Conservation (phyloP, 2,329 filamentous ascomycete species). For the Neofusicoccum cordaticola region DNA sequence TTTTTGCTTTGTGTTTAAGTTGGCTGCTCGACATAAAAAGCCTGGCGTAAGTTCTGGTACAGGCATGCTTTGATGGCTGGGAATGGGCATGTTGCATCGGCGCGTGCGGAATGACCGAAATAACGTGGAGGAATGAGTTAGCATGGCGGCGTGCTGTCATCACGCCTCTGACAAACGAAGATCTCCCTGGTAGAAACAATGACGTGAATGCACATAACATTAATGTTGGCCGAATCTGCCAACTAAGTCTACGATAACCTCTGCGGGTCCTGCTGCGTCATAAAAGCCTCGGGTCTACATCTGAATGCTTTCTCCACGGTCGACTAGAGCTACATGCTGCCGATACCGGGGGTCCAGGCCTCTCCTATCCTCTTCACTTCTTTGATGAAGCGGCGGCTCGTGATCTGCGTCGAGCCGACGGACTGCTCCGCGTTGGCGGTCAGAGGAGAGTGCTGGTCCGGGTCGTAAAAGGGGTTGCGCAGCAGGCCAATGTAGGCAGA, state of each 20-base stretch:
- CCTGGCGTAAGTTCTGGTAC: neutral
- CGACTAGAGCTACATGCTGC: constrained; percentile 48
- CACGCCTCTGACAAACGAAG: neutral
- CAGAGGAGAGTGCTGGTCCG: constrained; percentile 74
- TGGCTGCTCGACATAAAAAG: neutral
- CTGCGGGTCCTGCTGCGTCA: neutral
- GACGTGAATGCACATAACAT: too few species aligned
- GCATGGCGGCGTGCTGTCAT: neutral
- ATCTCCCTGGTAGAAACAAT: neutral
- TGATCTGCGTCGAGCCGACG: constrained; percentile 64
- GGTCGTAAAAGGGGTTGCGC: constrained; percentile 92
- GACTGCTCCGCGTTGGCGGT: constrained; percentile 44
- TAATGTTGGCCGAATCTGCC: neutral
- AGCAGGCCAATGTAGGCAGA: constrained; percentile 84
- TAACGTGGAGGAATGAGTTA: neutral
- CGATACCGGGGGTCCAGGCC: constrained; percentile 73
- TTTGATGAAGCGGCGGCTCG: constrained; percentile 73
- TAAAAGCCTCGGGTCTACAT: neutral
- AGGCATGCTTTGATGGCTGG: neutral
- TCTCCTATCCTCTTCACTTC: constrained; percentile 87
- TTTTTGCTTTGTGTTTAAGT: neutral
- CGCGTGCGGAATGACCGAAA: neutral
- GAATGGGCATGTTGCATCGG: neutral
- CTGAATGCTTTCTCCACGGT: neutral
- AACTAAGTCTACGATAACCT: neutral